Conservation (phyloP, 108 stramenopile species). For the Cyclotella distinguenda region DNA sequence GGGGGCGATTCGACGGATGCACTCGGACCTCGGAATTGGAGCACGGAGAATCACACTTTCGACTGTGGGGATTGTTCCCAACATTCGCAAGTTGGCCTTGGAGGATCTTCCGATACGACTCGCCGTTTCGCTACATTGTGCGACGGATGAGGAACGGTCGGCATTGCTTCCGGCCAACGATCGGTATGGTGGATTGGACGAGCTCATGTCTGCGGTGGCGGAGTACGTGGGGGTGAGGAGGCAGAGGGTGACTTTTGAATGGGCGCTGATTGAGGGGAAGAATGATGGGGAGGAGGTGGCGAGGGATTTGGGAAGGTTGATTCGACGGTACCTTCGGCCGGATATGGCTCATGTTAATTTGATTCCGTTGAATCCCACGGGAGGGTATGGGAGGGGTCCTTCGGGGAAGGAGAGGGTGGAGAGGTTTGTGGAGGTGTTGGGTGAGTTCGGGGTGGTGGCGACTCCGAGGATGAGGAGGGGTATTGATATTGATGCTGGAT, state of each 20-base stretch:
- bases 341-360: conserved; percentile 94
- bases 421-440: conserved; percentile 67
- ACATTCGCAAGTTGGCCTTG: conserved; percentile 62
- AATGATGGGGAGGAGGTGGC: conserved; percentile 88
- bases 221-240: conserved; percentile 79
- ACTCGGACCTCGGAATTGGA: conserved; percentile 89
- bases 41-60: conserved; percentile 91
- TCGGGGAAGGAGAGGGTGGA: conserved; percentile 57
- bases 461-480: conserved; percentile 94
- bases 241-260: conserved; percentile 91
- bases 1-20: conserved; percentile 83
- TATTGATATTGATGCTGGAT: conserved; percentile 97
- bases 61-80: conserved; percentile 90
- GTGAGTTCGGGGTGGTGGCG: conserved; percentile 65
- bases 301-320: conserved; percentile 61
- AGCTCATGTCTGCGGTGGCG: conserved; percentile 79
- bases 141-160: conserved; percentile 84
- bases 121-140: conserved; percentile 91
- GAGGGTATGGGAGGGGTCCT: conserved; percentile 74
- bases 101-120: conserved; percentile 77
- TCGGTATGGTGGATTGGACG: conserved; percentile 84
- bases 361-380: conserved; percentile 95
- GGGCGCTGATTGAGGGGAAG: conserved; percentile 92
- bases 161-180: conserved; percentile 90
- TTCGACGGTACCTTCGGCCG: conserved; percentile 50